Base-by-base conservation (phyloP, 345 rosid species). In the Populus davidiana region DNA sequence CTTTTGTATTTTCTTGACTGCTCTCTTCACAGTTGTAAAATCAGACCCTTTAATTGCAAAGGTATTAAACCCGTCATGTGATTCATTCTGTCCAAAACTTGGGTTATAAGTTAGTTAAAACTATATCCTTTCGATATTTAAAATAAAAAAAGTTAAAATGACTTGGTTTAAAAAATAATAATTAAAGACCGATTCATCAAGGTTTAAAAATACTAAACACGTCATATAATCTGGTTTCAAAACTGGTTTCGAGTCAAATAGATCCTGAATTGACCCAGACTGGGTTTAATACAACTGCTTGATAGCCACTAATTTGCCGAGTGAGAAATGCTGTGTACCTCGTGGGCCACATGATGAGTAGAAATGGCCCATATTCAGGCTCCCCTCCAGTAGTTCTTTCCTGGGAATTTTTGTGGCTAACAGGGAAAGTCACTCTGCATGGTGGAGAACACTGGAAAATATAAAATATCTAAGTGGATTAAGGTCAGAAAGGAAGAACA, bases 381-480 rank as follows among this genome's bases (percentile, higher is more conserved):
- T 75, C 71, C 33, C 65, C 54, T 61, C 25, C 36, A 6, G 21
- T 62, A 61, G 79, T 76, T 82, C 70, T 81, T 62, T 73, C 27
- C 33, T 1, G 2, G n/a, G 6, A 12, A 12, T 59, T 77, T 72
- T 76, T 64, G 72, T 83, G 83, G 87, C 71, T 64, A 59, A 31
- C 14, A 71, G 29, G 64, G 39, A 18, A 69, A 31, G 33, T 52
- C 31, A 18, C 12, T 47, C 67, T 78, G 65, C 64, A 78, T 59
- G 49, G 81, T 78, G 33, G 73, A 78, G 56, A 79, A 16, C 72
- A 44, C 69, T 21, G 54, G 13, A 31, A 11, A 27, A 35, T 10
- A 18, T 8, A 17, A 39, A 83, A 76, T 67, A 81, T 81, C 82
- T 36, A 69, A 13, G 75, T 54, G 82, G 69, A 72, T 62, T 69